These are phyloP conservation scores for Acorus calamus DNA, from an alignment of 106 monocot species.

Conservation along the genomic window DNA sequence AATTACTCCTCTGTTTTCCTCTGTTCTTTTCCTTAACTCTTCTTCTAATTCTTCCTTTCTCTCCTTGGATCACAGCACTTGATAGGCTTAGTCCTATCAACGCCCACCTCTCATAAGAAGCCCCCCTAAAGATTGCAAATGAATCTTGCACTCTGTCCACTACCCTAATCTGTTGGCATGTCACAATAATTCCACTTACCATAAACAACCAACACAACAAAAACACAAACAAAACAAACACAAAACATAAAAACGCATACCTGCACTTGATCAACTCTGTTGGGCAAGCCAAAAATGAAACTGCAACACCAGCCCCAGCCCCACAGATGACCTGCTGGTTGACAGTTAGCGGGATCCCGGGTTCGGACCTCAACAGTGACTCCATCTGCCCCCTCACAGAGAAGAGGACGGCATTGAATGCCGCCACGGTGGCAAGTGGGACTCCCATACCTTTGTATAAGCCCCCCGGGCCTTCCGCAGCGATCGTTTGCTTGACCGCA, in stretches of 20 bases:
- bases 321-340: constrained; percentile 76
- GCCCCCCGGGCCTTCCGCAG: constrained; percentile 69
- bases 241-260: too few relatives aligned
- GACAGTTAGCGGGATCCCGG: constrained; percentile 55
- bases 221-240: background rate
- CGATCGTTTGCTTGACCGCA: constrained; percentile 84
- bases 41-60: too few relatives aligned
- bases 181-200: too few relatives aligned
- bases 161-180: too few relatives aligned
- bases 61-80: too few relatives aligned
- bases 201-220: background rate
- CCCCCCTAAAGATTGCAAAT: too few relatives aligned
- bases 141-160: too few relatives aligned
- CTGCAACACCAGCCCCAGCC: constrained; percentile 82
- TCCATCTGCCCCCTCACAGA: constrained; percentile 95
- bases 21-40: too few relatives aligned
- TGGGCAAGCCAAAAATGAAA: constrained; percentile 83
- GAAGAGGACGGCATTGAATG: constrained; percentile 90
- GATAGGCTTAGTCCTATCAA: too few relatives aligned
- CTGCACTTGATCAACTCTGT: constrained; percentile 95
- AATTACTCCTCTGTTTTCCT: too few relatives aligned
- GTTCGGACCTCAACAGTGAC: constrained; percentile 56
- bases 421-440: constrained; percentile 90
- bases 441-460: constrained; percentile 98
- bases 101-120: too few relatives aligned